Evolutionary conservation across 2,329 filamentous ascomycete species (phyloP), one percentile per base, ranked within the genome.

Genomic region (Neonectria magnoliae): DNA sequence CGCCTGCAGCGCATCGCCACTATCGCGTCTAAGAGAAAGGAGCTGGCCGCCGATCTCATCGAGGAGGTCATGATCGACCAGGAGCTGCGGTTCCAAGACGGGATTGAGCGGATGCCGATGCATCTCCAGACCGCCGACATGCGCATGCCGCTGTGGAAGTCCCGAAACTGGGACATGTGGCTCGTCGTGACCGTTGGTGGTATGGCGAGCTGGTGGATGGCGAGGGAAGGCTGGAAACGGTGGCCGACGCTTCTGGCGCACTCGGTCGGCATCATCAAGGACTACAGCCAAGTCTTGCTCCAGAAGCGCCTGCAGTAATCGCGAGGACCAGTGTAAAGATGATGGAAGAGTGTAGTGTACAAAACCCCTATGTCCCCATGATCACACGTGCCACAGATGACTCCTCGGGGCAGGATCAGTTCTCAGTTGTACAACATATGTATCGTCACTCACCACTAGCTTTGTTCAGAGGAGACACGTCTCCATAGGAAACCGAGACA

Each of bases 61-160:
- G 81, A 83, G 57, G 81, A 83, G 65, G 66, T 82, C 13, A 71
- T 83, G 65, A 75, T 76, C 27, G 81, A 83, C 48, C 69, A 75
- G 45, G 74, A 77, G 47, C 67, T 74, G 5, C 56, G 74, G 1
- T 60, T 72, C 44, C 60, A 57, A 2, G 65, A 67, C 1, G 72
- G 58, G 20, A 22, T 45, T 5, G 69, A 71, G 57, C 48, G 72
- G 2, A 69, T 74, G 1, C 78, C 79, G 2, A 82, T 81, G 78
- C 81, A 83, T 64, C 70, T 82, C 11, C 78, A 83, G 69, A 83
- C 81, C 2, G 80, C 81, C 0, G 80, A 82, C 63, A 75, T 75
- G 65, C 73, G 81, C 16, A 83, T 83, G 79, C 72, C 79, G 0
- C 42, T 62, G 5, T 81, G 76, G 73, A 78, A 77, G 51, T 78